Percentiles rank a stretch among this genome's conserved stretches.
Conservation (phyloP, 345 rosid genomes). For the Eucalyptus sp. region DNA sequence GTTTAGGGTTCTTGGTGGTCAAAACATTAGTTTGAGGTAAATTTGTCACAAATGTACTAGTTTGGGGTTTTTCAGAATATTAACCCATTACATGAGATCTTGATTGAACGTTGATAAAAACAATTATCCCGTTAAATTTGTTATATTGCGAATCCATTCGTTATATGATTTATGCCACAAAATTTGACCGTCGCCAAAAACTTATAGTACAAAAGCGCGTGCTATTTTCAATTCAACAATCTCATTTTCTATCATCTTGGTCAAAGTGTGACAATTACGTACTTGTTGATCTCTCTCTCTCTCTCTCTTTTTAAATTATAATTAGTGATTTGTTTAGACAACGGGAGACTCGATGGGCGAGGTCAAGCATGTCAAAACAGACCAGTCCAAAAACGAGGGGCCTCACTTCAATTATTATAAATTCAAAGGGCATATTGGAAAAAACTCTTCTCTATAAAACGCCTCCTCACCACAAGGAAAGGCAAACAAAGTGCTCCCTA, state of each 20-base stretch:
- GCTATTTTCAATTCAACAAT: not conserved
- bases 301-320: too few species aligned
- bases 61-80: too few species aligned
- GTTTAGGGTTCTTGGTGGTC: too few species aligned
- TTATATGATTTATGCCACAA: not conserved
- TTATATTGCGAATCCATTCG: not conserved
- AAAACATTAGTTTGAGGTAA: too few species aligned
- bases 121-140: rapidly evolving
- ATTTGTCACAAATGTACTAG: too few species aligned
- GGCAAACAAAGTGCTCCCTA: not conserved
- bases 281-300: too few species aligned
- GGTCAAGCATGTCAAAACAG: not conserved
- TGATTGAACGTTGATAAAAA: not conserved
- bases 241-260: not conserved
- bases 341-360: not conserved
- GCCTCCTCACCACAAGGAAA: not conserved
- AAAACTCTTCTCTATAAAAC: not conserved
- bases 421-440: not conserved
- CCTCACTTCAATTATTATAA: not conserved
- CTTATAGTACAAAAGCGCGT: rapidly evolving
- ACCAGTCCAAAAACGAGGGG: not conserved
- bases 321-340: not conserved
- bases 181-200: not conserved
- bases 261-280: not conserved
- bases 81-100: too few species aligned